These are phyloP conservation scores for Fusarium piperis DNA, from an alignment of 2,329 filamentous ascomycete species.

Conservation along the genomic window DNA sequence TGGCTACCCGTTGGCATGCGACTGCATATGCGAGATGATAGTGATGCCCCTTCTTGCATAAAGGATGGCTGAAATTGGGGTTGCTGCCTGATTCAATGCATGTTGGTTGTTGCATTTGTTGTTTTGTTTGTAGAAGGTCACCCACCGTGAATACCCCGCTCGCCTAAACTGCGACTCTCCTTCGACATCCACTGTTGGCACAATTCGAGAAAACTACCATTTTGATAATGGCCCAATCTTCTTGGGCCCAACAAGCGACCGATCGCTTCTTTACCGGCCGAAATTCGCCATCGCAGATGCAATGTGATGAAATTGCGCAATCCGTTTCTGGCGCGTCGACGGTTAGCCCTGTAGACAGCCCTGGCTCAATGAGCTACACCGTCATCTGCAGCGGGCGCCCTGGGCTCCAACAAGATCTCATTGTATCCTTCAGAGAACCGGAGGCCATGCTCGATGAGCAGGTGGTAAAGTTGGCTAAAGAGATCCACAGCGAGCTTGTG, in stretches of 20 bases:
- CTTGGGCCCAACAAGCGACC: constrained; percentile 22
- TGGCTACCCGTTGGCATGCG: too few relatives aligned
- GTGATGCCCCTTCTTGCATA: neutral
- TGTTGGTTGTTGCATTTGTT: neutral
- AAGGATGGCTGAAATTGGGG: neutral
- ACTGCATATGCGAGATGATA: too few relatives aligned
- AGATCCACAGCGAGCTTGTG: constrained; percentile 41
- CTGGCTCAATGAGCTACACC: constrained; percentile 44
- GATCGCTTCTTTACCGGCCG: constrained; percentile 32
- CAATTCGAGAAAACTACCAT: neutral
- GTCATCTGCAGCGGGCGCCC: constrained; percentile 35
- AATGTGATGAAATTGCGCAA: constrained; percentile 37
- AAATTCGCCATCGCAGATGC: constrained; percentile 33
- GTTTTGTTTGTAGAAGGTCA: neutral
- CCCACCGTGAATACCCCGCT: constrained; percentile 2
- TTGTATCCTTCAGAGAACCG: constrained; percentile 28
- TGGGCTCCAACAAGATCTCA: constrained; percentile 11
- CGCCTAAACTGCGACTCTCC: neutral
- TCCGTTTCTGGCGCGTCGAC: constrained; percentile 31
- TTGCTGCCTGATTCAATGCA: constrained; percentile 5
- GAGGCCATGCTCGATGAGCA: constrained; percentile 14
- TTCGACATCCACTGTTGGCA: neutral
- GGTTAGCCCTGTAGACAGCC: constrained; percentile 37
- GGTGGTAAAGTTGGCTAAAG: constrained; percentile 37
- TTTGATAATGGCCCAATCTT: constrained; percentile 12